Base-by-base conservation (phyloP, 306 rosid genomes). In the Medicago lupulina region DNA sequence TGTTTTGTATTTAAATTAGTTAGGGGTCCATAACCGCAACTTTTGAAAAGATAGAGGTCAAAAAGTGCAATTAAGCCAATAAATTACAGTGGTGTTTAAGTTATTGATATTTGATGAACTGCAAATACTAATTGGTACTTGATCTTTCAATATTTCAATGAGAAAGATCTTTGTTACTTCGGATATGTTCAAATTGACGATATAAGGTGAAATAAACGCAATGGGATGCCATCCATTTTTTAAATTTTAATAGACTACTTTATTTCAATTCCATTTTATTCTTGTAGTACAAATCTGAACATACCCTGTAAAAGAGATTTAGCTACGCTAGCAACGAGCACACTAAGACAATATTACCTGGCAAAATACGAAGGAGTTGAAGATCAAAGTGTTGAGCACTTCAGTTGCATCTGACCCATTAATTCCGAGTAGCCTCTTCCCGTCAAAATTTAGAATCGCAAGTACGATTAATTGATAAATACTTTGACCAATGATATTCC, bases 401-500 rank as follows among this genome's bases (percentile, higher is more conserved):
- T 28, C 67, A 16, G 84, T 85, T 73, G 96, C 87, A 89, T 89
- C 90, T 19, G 91, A 69, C 47, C 97, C 99, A 75, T 57, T 23
- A 41, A 95, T 88, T 72, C 84, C 67, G 64, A 95, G 88, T 15
- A 95, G 82, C 70, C 74, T 80, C 87, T 81, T 85, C 28, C 99
- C 99, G 1, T 73, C 80, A 83, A 95, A 90, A 79, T 83, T 75
- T 16, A 95, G 89, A 81, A 86, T 75, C 2, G 49, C 89, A 18
- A 95, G 96, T 55, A 92, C 88, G 74, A 75, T 82, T 44, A 95
- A 85, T 74, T 95, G 99, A 71, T 92, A 95, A 67, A 90, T 84
- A 68, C 99, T 90, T 86, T 95, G 99, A 66, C 99, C 99, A 19
- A 95, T 76, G 70, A 95, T 90, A 77, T 95, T 95, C 82, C 97